These are phyloP conservation scores for Xanthoconium separans DNA, from an alignment of 1,284 basidiomycete species.

Conservation along the genomic window DNA sequence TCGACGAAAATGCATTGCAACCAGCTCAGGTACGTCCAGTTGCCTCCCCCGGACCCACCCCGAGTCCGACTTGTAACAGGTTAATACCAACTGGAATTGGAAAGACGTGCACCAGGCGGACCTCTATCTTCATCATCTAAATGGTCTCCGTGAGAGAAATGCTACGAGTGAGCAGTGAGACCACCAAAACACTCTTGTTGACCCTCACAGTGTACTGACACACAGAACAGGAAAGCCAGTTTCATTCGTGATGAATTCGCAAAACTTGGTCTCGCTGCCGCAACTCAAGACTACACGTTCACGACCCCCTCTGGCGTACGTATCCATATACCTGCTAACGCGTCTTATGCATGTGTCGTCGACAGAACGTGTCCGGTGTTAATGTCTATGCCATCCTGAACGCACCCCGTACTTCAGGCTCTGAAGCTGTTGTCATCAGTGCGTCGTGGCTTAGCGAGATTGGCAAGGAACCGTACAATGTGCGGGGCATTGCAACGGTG, in stretches of 20 bases:
- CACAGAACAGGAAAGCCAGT: constrained; percentile 54
- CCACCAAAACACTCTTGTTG: constrained; percentile 3
- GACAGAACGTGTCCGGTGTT: constrained; percentile 51
- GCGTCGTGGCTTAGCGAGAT: constrained; percentile 83
- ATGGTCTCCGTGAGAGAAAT: constrained; percentile 61
- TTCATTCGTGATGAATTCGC: constrained; percentile 60
- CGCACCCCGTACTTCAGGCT: constrained; percentile 85
- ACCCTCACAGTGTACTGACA: constrained; percentile 6
- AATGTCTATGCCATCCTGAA: constrained; percentile 84
- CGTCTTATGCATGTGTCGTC: constrained; percentile 26
- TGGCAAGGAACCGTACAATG: constrained; percentile 66
- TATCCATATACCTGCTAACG: background rate
- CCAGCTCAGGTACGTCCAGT: constrained; percentile 70
- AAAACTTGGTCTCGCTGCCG: constrained; percentile 67
- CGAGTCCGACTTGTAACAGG: constrained; percentile 45
- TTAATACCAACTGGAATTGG: constrained; percentile 88
- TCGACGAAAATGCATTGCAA: constrained; percentile 92
- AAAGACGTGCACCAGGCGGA: constrained; percentile 84
- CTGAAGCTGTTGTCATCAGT: constrained; percentile 87
- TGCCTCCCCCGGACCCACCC: background rate
- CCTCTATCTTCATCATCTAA: constrained; percentile 67
- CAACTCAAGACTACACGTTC: constrained; percentile 70
- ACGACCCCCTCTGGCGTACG: constrained; percentile 46
- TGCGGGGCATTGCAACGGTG: constrained; percentile 84
- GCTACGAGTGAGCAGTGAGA: constrained; percentile 70